Evolutionary conservation across 495 filamentous ascomycete genomes (phyloP).

Genomic region (Neurospora tetrasperma): DNA sequence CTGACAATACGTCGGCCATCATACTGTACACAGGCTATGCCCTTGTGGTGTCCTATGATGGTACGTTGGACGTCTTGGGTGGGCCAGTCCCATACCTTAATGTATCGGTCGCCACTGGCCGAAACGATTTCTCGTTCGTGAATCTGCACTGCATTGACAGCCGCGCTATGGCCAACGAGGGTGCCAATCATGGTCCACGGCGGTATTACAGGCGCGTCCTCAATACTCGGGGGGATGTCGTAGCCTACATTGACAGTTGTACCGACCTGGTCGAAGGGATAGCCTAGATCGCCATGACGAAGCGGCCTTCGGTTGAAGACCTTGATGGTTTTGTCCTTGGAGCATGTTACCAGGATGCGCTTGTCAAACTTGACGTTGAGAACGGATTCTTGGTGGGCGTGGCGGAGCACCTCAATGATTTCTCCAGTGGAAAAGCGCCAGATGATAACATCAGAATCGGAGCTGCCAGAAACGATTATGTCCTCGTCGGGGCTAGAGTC

Average conservation of each 20-base stretch:
- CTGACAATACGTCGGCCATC: constrained; percentile 95
- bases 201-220: constrained; percentile 37
- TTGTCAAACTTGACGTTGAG: constrained; percentile 93
- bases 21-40: constrained; percentile 95
- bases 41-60: constrained; percentile 80
- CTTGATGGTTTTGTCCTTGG: constrained; percentile 93
- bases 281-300: constrained; percentile 56
- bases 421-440: constrained; percentile 91
- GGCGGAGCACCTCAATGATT: constrained; percentile 56
- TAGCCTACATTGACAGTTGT: constrained; percentile 39
- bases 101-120: constrained; percentile 80
- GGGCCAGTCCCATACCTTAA: constrained; percentile 89
- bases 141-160: constrained; percentile 94
- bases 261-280: constrained; percentile 43
- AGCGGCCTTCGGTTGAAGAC: constrained; percentile 79
- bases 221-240: constrained; percentile 26
- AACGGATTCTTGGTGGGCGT: constrained; percentile 82
- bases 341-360: constrained; percentile 86
- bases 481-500: constrained; percentile 87
- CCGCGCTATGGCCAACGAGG: constrained; percentile 74
- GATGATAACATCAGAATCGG: constrained; percentile 77
- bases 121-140: constrained; percentile 80
- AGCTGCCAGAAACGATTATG: constrained; percentile 86
- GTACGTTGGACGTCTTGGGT: constrained; percentile 65
- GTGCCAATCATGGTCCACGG: constrained; percentile 70